Conservation (phyloP, 164 flowering plant genomes). For the Cinnamomum micranthum region DNA sequence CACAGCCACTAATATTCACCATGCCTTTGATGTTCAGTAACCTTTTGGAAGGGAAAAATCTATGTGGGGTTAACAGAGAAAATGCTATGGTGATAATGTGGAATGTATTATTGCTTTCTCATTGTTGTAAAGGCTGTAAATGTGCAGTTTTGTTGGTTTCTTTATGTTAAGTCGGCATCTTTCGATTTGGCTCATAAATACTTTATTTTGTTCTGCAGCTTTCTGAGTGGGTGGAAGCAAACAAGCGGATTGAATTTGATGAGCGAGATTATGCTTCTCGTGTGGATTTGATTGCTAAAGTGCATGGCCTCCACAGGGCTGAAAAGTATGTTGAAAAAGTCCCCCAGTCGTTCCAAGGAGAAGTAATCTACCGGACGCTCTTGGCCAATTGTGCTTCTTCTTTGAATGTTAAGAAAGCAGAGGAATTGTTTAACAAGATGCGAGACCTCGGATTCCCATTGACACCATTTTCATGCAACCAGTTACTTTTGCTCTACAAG, state of each 20-base stretch:
- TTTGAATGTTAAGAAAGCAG: constrained; percentile 51
- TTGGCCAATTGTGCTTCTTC: constrained; percentile 49
- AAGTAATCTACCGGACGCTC: constrained; percentile 60
- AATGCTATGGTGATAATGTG: too few species aligned
- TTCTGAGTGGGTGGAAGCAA: constrained; percentile 71
- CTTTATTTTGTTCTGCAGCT: constrained; percentile 41
- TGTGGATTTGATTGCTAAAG: constrained; percentile 68
- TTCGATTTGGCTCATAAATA: constrained; percentile 1
- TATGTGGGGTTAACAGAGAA: too few species aligned
- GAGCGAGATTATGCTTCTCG: constrained; percentile 80
- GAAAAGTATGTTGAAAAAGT: constrained; percentile 51
- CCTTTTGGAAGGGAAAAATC: too few species aligned
- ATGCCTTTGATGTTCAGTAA: too few species aligned
- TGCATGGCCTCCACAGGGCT: constrained; percentile 54
- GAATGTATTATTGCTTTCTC: too few species aligned
- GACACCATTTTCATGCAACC: constrained; percentile 65
- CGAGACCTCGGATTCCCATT: constrained; percentile 54
- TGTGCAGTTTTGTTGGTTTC: background rate
- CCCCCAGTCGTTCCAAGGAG: constrained; percentile 65
- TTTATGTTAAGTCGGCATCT: background rate
- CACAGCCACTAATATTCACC: too few species aligned
- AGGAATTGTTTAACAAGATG: constrained; percentile 78
- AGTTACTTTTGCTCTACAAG: constrained; percentile 74
- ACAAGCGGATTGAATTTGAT: constrained; percentile 32
- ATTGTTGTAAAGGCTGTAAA: background rate